Base-by-base conservation (phyloP, 2,329 filamentous ascomycete genomes). In the Aspergillus candidus region DNA sequence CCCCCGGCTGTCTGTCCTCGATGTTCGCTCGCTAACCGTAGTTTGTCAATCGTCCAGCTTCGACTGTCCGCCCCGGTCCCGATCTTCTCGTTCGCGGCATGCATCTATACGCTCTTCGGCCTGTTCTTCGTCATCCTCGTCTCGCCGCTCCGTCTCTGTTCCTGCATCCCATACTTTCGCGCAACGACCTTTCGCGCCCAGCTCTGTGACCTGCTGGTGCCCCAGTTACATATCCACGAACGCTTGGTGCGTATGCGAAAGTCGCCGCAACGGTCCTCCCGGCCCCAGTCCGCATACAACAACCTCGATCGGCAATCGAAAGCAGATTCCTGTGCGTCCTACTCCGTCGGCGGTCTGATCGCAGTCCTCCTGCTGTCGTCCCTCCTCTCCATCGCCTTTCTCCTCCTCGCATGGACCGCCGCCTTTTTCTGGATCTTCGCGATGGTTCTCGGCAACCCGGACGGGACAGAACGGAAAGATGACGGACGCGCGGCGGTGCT, bases 341-440 rank as follows among this genome's bases (percentile, higher is more conserved):
- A 63, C 48, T 68, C 60, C 8, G 47, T 62, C 13, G 50, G 54
- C 32, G 54, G 56, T 53, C 68, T 82, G 12, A 61, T 81, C 7
- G 49, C 72, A 41, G 70, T 82, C 38, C 72, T 79, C 48, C 53
- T 79, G 1, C 61, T 79, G 18, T 77, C 77, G 3, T 77, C 79
- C 2, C 55, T 82, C 32, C 61, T 81, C 38, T 77, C 77, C 41
- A 61, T 80, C 10, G 76, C 73, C 32, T 68, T 82, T 37, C 72
- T 78, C 14, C 59, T 80, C 11, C 73, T 75, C 1, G 72, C 75
- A 5, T 83, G 79, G 79, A 74, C 76, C 0, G 72, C 78, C 0
- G 79, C 77, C 1, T 74, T 71, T 14, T 83, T 82, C 65, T 83
- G 79, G 80, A 65, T 80, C 40, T 80, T 79, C 55, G 72, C 77